Base-by-base conservation (phyloP, 805 yeast genomes). In the Vanderwaltozyma tropicalis region DNA sequence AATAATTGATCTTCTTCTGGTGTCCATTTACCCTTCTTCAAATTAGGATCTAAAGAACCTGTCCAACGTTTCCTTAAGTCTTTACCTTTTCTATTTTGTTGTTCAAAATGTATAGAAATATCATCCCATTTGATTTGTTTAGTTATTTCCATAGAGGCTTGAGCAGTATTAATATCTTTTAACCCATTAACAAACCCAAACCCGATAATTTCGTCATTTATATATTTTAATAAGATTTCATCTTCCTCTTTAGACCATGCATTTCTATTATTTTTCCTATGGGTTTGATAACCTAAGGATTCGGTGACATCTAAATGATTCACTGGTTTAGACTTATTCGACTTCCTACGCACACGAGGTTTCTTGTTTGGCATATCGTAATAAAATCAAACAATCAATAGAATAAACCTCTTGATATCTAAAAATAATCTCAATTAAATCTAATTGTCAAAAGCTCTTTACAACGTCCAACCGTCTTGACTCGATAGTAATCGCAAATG, bases 61-160 rank as follows among this genome's bases (percentile, higher is more conserved):
- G 74, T 65, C 96, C 96, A 88, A 41, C 96, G 63, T 57, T 86
- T 87, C 26, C 86, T 71, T 53, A 95, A 82, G 54, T 86, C 94
- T 49, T 82, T 85, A 11, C 85, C 70, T 48, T 81, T 78, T 37
- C 95, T 65, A 50, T 44, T 67, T 55, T 67, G 64, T 61, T 48
- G 61, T 45, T 50, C 69, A 56, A 62, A 69, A 52, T 42, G 62
- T 46, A 45, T 65, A 46, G 78, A 72, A 29, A 78, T 67, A 37
- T 45, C 42, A 24, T 78, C 83, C 94, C 94, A 82, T 37, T 76
- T 68, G 9, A 80, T 67, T 0, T 50, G 42, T 28, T 57, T 58
- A 4, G 61, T 52, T 7, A 55, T 41, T 3, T 49, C 46, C 10
- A 51, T 43, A 21, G 64, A 63, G 10, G 57, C 49, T 24, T 53